Percentiles rank a stretch among this genome's conserved stretches.
phyloP scores from a whole-genome alignment of 768 basidiomycete species.

The Tubosaeta sp. region DNA sequence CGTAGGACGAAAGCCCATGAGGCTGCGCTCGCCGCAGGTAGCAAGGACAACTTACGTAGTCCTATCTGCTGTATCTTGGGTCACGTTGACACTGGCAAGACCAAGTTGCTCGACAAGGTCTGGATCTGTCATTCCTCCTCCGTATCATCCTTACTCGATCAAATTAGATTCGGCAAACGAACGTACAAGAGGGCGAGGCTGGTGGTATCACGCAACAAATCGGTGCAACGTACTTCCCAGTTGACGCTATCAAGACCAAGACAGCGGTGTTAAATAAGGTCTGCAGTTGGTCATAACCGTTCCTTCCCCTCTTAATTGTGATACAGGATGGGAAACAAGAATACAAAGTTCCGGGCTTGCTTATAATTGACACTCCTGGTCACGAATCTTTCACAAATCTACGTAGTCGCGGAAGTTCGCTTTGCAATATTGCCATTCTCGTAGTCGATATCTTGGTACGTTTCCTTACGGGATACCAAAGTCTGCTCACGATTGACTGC shows the following conservation, averaged over 20 bases:
- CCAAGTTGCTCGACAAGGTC: slow-evolving; percentile 95
- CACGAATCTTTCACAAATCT: slow-evolving; percentile 99
- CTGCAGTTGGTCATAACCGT: slow-evolving; percentile 10
- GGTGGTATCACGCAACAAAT: slow-evolving; percentile 99
- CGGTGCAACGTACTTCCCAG: slow-evolving; percentile 98
- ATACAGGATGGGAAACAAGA: slow-evolving; percentile 73
- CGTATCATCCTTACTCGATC: slow-evolving; percentile 2
- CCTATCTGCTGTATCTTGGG: slow-evolving; percentile 99
- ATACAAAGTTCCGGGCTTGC: slow-evolving; percentile 94
- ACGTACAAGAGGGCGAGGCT: slow-evolving; percentile 98
- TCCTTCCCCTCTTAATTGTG: slow-evolving; percentile 5
- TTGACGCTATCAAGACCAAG: slow-evolving; percentile 89
- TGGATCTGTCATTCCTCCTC: slow-evolving; percentile 13
- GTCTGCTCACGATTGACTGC: slow-evolving; percentile 4
- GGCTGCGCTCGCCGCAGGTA: slow-evolving; percentile 80
- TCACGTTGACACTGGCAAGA: slow-evolving; percentile 99
- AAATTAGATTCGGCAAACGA: slow-evolving; percentile 93
- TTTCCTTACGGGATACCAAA: background rate
- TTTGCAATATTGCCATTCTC: slow-evolving; percentile 98
- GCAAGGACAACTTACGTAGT: slow-evolving; percentile 85
- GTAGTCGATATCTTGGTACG: slow-evolving; percentile 96
- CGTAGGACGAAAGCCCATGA: slow-evolving; percentile 76
- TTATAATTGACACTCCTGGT: slow-evolving; percentile 97
- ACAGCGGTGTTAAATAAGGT: slow-evolving; percentile 91
- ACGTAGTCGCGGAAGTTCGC: slow-evolving; percentile 89